Evolutionary conservation across 2,329 filamentous ascomycete species (phyloP).

Genomic region (Verticillium klebahnii): DNA sequence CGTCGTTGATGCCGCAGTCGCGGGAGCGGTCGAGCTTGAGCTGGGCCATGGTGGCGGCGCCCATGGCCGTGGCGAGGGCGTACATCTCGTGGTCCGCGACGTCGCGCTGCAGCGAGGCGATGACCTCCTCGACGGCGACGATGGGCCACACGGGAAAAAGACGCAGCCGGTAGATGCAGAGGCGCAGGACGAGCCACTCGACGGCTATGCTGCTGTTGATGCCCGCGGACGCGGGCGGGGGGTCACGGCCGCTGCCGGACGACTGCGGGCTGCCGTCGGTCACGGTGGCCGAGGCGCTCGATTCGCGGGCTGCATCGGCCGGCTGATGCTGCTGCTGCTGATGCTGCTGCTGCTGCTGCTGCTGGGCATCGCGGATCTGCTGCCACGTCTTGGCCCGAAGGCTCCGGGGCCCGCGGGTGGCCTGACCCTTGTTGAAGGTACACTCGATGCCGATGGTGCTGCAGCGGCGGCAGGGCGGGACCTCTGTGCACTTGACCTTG

Average conservation of each 20-base stretch:
- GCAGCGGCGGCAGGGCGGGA: conserved; percentile 41
- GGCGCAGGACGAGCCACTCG: conserved; percentile 14
- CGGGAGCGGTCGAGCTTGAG: conserved; percentile 32
- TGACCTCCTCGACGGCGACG: conserved; percentile 37
- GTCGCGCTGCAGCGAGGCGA: conserved; percentile 28
- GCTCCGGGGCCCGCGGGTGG: conserved; percentile 39
- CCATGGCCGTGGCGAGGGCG: conserved; percentile 39
- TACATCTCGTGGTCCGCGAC: conserved; percentile 27
- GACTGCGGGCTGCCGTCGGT: not conserved
- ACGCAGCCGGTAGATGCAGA: conserved; percentile 43
- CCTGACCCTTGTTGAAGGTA: conserved; percentile 42
- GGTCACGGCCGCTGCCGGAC: not conserved
- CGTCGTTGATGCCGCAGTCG: conserved; percentile 22
- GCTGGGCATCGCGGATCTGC: conserved; percentile 30
- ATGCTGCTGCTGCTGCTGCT: conserved; percentile 1
- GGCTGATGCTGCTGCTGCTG: not conserved
- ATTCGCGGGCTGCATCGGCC: not conserved
- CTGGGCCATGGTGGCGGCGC: conserved; percentile 43
- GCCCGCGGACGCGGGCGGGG: not conserved
- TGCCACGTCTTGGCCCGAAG: conserved; percentile 39
- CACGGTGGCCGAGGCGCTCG: not conserved
- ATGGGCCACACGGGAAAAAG: conserved; percentile 50
- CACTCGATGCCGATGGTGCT: conserved; percentile 38
- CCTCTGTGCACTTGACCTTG: conserved; percentile 46
- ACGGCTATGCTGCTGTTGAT: conserved; percentile 5